These are phyloP conservation scores for Carallia brachiata DNA, from an alignment of 345 rosid genomes.

Conservation along the genomic window DNA sequence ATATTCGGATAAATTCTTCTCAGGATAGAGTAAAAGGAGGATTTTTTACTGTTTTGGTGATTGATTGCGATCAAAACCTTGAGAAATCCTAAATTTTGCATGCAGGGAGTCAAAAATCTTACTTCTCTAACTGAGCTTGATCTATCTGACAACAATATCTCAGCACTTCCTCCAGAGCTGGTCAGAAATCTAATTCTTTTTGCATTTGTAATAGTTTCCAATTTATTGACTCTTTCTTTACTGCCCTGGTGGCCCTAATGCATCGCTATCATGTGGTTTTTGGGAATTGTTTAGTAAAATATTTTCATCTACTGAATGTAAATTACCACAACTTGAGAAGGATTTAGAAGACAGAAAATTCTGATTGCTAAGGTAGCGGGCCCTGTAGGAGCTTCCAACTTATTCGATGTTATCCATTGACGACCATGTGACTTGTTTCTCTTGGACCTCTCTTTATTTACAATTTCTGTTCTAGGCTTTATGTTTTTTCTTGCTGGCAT, in stretches of 20 bases:
- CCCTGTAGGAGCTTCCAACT: not conserved
- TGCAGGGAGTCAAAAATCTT: conserved; percentile 68
- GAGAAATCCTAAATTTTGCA: conserved; percentile 4
- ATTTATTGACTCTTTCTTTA: not conserved
- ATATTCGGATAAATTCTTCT: not conserved
- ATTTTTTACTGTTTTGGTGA: not conserved
- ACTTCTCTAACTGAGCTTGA: conserved; percentile 71
- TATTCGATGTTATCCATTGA: not conserved
- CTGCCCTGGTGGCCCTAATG: not conserved
- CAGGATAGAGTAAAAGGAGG: not conserved
- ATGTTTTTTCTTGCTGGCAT: not conserved
- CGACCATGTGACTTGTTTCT: not conserved
- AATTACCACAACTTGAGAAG: not conserved
- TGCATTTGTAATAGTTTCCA: not conserved
- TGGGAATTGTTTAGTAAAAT: not conserved
- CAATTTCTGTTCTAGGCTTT: not conserved
- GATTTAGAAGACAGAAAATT: not conserved
- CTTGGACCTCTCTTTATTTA: not conserved
- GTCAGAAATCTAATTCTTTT: conserved; percentile 31
- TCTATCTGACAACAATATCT: conserved; percentile 80
- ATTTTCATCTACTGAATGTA: not conserved
- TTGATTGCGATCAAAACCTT: conserved; percentile 4
- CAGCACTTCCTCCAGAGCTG: conserved; percentile 74
- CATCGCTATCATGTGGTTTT: not conserved
- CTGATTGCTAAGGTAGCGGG: not conserved